Base-by-base conservation (phyloP, 192 early-diverging fungal species). In the Funneliformis mosseae region DNA sequence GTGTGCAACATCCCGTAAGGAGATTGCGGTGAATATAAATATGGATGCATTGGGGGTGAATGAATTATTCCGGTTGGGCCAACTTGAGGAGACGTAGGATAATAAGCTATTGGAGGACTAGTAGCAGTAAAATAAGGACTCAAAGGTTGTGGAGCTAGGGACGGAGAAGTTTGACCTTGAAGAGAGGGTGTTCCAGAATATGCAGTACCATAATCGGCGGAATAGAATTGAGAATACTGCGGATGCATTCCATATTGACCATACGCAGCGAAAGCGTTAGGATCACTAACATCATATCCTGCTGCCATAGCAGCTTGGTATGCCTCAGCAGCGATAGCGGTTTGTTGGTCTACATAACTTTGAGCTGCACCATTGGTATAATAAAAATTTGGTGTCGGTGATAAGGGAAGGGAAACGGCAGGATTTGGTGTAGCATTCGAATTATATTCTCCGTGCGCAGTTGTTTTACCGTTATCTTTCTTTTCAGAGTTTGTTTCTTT, bases 171-270 rank as follows among this genome's bases (percentile, higher is more conserved):
- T 79, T 88, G 87, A 38, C 83, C 83, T 69, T 86, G 83, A 28
- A 88, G 67, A 18, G 83, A 79, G 39, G 87, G 87, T 21, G 85
- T 83, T 25, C 87, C 87, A 16, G 87, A 83, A 62, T 86, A 88
- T n/a, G 80, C 84, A 59, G 74, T 76, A 43, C 82, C 70, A 48
- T 77, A 85, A 28, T 86, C 87, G 11, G 59, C 76, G 3, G 83
- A 73, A 79, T 86, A 88, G 27, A 81, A 85, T 60, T 87, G 84
- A 5, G 84, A 80, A 78, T 84, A 85, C 46, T 86, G 85, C 7
- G 84, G 86, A 67, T 83, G 81, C 43, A 87, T 70, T 43, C 84
- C 82, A 74, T 83, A 87, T 39, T 83, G 67, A 71, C 81, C 82
- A 55, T 75, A 82, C 25, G 79, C 81, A 43, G 63, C 46, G 38